Percentiles rank a stretch among this genome's conserved stretches.
Evolutionary conservation across 2,329 filamentous ascomycete species (phyloP).

Genomic region (Aureobasidium sp.): DNA sequence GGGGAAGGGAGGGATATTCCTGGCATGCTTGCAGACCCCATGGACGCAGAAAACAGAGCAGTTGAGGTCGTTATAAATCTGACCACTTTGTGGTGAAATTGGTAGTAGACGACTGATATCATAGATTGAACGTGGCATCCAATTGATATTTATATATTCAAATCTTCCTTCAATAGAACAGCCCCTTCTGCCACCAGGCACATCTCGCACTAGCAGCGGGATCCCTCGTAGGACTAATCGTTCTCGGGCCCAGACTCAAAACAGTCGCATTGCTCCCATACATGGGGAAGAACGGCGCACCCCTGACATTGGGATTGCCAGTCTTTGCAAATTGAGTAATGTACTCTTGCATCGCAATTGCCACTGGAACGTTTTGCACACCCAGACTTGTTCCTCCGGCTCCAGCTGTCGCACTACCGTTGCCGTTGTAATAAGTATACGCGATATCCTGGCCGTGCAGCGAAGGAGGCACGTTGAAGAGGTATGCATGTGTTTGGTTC

Average conservation of each 20-base stretch:
- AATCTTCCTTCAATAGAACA: conserved; percentile 27
- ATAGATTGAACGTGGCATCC: too few species aligned
- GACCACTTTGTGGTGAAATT: too few species aligned
- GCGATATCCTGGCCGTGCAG: conserved; percentile 47
- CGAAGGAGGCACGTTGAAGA: conserved; percentile 47
- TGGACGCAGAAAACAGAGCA: too few species aligned
- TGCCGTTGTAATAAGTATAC: conserved; percentile 47
- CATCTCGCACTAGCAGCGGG: conserved; percentile 43
- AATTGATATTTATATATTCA: too few species aligned
- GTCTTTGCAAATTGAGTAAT: conserved; percentile 38
- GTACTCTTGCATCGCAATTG: conserved; percentile 40
- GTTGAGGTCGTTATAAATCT: too few species aligned
- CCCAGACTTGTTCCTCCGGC: background rate
- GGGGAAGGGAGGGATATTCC: too few species aligned
- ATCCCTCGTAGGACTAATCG: conserved; percentile 40
- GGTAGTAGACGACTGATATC: too few species aligned
- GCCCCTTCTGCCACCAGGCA: conserved; percentile 47
- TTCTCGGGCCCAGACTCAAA: conserved; percentile 33
- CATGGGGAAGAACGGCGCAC: conserved; percentile 39
- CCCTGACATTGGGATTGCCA: conserved; percentile 33
- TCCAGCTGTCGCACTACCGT: conserved; percentile 18
- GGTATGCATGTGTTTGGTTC: conserved; percentile 46
- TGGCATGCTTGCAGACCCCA: too few species aligned
- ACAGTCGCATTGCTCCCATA: conserved; percentile 41
- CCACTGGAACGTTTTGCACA: conserved; percentile 27